phyloP scores from a whole-genome alignment of 805 yeast genomes.

The Ogataea populi-albae region DNA sequence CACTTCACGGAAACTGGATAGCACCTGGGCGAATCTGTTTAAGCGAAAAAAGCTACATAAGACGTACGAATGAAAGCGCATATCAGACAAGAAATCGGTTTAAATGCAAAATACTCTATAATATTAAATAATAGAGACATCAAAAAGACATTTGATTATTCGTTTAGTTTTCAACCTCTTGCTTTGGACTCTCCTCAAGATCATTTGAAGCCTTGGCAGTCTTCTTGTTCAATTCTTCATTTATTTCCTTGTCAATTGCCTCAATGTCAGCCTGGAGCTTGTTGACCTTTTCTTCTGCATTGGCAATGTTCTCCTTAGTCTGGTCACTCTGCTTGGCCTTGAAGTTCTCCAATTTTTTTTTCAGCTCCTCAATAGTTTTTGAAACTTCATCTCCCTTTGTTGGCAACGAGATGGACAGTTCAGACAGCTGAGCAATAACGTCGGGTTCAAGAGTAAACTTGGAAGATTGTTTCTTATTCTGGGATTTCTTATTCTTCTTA shows the following conservation, averaged over 20 bases:
- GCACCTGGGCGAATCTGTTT: too few relatives aligned
- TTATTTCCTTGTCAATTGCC: constrained; percentile 29
- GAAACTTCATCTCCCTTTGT: constrained; percentile 68
- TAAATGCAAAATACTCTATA: too few relatives aligned
- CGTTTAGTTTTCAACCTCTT: too few relatives aligned
- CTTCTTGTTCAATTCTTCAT: constrained; percentile 19
- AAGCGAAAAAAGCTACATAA: too few relatives aligned
- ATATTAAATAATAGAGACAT: too few relatives aligned
- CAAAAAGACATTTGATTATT: too few relatives aligned
- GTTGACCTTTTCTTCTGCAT: constrained; percentile 75
- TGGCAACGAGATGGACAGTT: constrained; percentile 78
- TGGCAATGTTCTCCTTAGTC: constrained; percentile 70
- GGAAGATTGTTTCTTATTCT: constrained; percentile 32
- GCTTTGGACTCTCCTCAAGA: too few relatives aligned
- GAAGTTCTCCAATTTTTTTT: constrained; percentile 67
- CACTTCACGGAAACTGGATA: too few relatives aligned
- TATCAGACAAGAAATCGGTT: too few relatives aligned
- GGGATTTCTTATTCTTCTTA: constrained; percentile 49
- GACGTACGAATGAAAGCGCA: too few relatives aligned
- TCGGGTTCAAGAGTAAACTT: constrained; percentile 78
- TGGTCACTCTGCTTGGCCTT: constrained; percentile 73
- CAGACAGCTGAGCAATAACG: constrained; percentile 70
- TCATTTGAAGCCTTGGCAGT: constrained; percentile 5
- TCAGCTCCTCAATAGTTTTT: constrained; percentile 60
- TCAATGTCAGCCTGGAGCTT: constrained; percentile 51